Conservation (phyloP, 192 early-diverging fungal species). For the Backusella sp. region DNA sequence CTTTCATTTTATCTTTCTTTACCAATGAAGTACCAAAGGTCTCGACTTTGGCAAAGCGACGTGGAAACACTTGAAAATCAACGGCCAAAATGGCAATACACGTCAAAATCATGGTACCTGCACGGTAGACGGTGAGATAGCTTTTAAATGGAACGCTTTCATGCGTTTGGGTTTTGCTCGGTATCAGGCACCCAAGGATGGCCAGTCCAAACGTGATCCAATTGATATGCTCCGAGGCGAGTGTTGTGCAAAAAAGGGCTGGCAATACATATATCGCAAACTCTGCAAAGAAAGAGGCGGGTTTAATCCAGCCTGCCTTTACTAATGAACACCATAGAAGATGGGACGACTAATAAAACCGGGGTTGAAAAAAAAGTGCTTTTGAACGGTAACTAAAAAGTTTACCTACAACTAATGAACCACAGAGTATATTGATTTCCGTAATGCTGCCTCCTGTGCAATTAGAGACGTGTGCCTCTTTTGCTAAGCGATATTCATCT, state of each 20-base stretch:
- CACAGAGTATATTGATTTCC: constrained; percentile 44
- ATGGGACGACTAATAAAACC: background rate
- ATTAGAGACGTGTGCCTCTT: constrained; percentile 57
- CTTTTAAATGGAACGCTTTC: constrained; percentile 21
- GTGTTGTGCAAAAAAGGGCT: constrained; percentile 12
- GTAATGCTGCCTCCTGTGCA: constrained; percentile 49
- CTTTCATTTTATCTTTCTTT: background rate
- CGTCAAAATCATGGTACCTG: constrained; percentile 74
- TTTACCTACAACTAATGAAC: constrained; percentile 43
- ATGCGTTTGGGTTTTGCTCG: background rate
- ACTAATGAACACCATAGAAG: constrained; percentile 17
- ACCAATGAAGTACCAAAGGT: constrained; percentile 87
- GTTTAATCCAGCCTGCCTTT: background rate
- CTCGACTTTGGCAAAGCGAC: constrained; percentile 89
- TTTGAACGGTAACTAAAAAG: background rate
- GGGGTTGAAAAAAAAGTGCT: background rate
- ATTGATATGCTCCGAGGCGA: constrained; percentile 19
- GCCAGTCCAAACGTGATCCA: constrained; percentile 11
- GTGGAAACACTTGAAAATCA: constrained; percentile 90
- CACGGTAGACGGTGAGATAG: constrained; percentile 73
- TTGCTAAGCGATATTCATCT: constrained; percentile 46
- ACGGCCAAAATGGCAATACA: constrained; percentile 91
- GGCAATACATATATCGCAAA: constrained; percentile 23
- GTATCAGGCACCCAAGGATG: background rate
- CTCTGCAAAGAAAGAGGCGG: constrained; percentile 9